A percentile compares a stretch with the other conserved stretches of the same genome.
Evolutionary conservation across 441 rosid genomes (phyloP).

Genomic region (Populus hybrid): DNA sequence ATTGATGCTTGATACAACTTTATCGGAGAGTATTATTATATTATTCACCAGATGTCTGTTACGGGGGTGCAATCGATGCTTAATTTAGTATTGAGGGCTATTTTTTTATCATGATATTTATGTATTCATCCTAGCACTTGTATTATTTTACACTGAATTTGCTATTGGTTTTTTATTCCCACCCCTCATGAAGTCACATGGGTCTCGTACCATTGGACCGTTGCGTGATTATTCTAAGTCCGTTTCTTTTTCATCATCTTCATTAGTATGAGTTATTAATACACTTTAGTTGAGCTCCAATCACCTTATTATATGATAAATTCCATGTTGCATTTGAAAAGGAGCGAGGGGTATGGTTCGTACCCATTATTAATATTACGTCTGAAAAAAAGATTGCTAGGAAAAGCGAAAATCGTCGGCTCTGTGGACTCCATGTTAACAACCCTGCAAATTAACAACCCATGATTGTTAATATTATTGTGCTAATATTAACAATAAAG

Average conservation of each 20-base stretch:
- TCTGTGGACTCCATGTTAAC: background rate
- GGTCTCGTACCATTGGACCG: slow-evolving; percentile 44
- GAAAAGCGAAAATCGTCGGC: slow-evolving; percentile 6
- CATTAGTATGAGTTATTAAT: slow-evolving; percentile 4
- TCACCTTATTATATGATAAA: slow-evolving; percentile 17
- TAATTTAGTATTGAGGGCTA: background rate
- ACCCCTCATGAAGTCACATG: slow-evolving; percentile 60
- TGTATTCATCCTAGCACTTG: slow-evolving; percentile 21
- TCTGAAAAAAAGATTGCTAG: background rate
- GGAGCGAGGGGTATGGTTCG: slow-evolving; percentile 7
- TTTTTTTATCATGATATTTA: background rate
- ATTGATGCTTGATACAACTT: slow-evolving; percentile 2
- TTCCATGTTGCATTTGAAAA: slow-evolving; percentile 24
- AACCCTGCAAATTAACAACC: background rate
- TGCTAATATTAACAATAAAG: background rate
- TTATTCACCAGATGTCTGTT: slow-evolving; percentile 20
- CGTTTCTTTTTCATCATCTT: slow-evolving; percentile 25
- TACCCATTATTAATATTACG: background rate
- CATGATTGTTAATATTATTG: background rate
- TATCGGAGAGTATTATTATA: background rate
- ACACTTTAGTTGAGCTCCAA: slow-evolving; percentile 15
- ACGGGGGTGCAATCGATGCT: slow-evolving; percentile 17
- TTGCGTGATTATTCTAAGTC: slow-evolving; percentile 27
- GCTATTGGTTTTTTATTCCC: slow-evolving; percentile 18
- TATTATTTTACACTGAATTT: slow-evolving; percentile 29